A percentile compares a stretch with the other conserved stretches of the same genome.
phyloP scores from a whole-genome alignment of 345 rosid genomes.

The Populus pruinosa region DNA sequence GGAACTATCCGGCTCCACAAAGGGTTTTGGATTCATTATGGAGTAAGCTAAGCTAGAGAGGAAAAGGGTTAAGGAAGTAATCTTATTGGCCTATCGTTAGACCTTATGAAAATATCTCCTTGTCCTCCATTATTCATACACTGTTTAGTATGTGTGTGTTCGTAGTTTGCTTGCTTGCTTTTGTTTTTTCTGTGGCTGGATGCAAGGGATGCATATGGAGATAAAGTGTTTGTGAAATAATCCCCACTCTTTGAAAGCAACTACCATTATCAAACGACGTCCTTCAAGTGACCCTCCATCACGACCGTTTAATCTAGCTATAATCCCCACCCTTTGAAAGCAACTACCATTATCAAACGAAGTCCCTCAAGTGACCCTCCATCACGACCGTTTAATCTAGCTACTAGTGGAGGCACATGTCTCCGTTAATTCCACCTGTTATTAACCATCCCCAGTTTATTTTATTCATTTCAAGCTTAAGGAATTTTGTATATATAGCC shows the following conservation, averaged over 20 bases:
- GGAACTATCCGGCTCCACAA: background rate
- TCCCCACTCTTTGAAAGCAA: too few species aligned
- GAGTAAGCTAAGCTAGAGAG: background rate
- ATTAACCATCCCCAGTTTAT: too few species aligned
- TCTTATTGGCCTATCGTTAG: background rate
- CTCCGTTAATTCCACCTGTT: too few species aligned
- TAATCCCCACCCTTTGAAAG: too few species aligned
- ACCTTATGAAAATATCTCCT: background rate
- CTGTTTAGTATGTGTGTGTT: background rate
- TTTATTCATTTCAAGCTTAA: too few species aligned
- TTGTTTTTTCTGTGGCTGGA: background rate
- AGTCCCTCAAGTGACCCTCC: too few species aligned
- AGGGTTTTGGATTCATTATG: background rate
- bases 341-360: background rate
- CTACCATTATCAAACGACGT: background rate
- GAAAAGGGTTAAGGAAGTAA: background rate
- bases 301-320: too few species aligned
- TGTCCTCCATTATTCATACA: background rate
- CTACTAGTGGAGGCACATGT: too few species aligned
- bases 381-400: too few species aligned
- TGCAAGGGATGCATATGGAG: background rate
- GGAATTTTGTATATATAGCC: too few species aligned
- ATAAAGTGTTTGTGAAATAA: background rate
- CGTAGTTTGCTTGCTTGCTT: background rate
- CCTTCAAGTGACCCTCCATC: too few species aligned